Evolutionary conservation across 2,329 filamentous ascomycete species (phyloP).

Genomic region (Monosporascus cannonballus): DNA sequence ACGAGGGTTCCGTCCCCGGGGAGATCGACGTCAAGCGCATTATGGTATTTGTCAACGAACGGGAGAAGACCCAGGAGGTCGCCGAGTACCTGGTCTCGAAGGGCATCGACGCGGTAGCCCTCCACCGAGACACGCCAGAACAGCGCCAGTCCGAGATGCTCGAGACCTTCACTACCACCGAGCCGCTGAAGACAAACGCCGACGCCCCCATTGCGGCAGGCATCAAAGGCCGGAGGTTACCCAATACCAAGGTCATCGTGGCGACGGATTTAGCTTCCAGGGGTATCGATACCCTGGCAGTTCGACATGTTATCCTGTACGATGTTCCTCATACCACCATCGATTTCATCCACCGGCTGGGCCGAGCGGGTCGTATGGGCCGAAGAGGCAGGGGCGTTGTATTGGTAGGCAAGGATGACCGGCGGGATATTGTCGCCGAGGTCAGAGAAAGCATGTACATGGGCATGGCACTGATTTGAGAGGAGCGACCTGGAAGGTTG

Average conservation of each 20-base stretch:
- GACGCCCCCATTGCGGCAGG: constrained; percentile 18
- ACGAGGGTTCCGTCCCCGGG: constrained; percentile 50
- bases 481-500: not conserved
- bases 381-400: constrained; percentile 84
- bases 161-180: constrained; percentile 59
- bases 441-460: constrained; percentile 45
- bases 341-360: constrained; percentile 95
- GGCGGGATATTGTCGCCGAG: constrained; percentile 85
- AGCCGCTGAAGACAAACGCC: constrained; percentile 30
- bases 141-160: constrained; percentile 73
- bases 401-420: constrained; percentile 80
- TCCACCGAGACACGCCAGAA: constrained; percentile 79
- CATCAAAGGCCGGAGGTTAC: constrained; percentile 45
- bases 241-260: constrained; percentile 84
- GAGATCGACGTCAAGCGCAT: constrained; percentile 71
- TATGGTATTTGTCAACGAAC: constrained; percentile 94
- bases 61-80: constrained; percentile 78
- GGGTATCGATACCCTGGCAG: constrained; percentile 89
- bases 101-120: constrained; percentile 79
- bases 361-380: constrained; percentile 88
- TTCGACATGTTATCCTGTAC: constrained; percentile 87
- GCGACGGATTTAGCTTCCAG: constrained; percentile 89
- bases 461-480: not conserved
- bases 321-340: constrained; percentile 98
- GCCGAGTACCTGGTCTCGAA: constrained; percentile 74